Conservation (phyloP, 768 basidiomycete genomes). For the Russula dissimulans region DNA sequence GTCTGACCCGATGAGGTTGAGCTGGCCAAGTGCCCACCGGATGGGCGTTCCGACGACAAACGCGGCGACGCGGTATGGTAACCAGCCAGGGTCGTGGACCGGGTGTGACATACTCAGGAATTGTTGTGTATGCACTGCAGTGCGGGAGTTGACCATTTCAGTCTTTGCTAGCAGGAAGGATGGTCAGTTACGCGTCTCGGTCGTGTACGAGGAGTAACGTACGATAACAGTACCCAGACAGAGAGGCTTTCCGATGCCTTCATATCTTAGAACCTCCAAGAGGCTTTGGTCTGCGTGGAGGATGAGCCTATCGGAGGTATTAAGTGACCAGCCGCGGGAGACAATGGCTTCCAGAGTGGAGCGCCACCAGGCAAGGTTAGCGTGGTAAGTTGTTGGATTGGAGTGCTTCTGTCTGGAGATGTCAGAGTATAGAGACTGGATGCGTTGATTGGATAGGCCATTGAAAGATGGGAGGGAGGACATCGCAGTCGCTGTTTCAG, state of each 20-base stretch:
- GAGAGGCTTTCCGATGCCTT: constrained; percentile 68
- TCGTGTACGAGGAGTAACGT: constrained; percentile 29
- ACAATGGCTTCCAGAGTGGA: constrained; percentile 52
- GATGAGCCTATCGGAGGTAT: constrained; percentile 42
- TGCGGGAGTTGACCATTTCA: constrained; percentile 43
- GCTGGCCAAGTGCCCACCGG: constrained; percentile 80
- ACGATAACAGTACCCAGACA: constrained; percentile 66
- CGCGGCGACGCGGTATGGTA: constrained; percentile 60
- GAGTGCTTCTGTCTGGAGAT: constrained; percentile 75
- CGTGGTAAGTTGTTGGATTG: constrained; percentile 73
- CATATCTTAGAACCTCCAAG: constrained; percentile 50
- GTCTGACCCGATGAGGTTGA: constrained; percentile 58
- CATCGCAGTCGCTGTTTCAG: constrained; percentile 13
- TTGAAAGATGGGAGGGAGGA: constrained; percentile 38
- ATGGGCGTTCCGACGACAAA: constrained; percentile 69
- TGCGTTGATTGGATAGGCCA: constrained; percentile 40
- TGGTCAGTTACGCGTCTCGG: constrained; percentile 7
- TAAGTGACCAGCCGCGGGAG: constrained; percentile 44
- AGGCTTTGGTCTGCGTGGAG: constrained; percentile 45
- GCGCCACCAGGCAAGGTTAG: constrained; percentile 87
- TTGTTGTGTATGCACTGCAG: constrained; percentile 39
- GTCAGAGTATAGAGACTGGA: constrained; percentile 82
- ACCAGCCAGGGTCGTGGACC: constrained; percentile 58
- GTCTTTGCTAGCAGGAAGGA: constrained; percentile 51
- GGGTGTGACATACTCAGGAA: constrained; percentile 52